Evolutionary conservation across 805 yeast species (phyloP), one percentile per base, ranked within the genome.

Genomic region (Lipomyces sp.): DNA sequence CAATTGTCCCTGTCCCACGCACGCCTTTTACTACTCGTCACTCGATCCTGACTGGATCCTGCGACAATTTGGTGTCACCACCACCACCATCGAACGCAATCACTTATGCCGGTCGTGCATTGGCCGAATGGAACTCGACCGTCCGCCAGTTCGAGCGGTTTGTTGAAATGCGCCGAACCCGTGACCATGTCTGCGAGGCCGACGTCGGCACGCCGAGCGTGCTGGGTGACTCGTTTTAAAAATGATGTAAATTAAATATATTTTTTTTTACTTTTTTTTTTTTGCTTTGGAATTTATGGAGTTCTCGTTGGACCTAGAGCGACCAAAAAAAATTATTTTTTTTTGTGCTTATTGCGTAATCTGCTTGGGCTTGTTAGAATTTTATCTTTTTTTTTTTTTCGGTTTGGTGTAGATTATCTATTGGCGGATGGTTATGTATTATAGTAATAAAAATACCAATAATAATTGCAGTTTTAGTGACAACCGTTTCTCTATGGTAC

Each of bases 81-180:
- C 24, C 24, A 29, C 11, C 54, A 13, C 8, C 7, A 35, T 24
- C 24, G 24, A 34, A 24, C 32, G 54, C 18, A 8, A 8, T 57
- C 80, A 78, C 76, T 66, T 80, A 80, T 64, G 75, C 78, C 18
- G 80, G 80, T 10, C 72, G 79, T 34, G 74, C 82, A 24, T 66
- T 80, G 32, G 72, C 77, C 39, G 83, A 80, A 62, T 80, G 82
- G 82, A 75, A 74, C 57, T 63, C 69, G 2, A 71, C 73, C 8
- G 80, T 79, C 53, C 55, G 65, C 6, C 75, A 76, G 61, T 80
- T 76, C 62, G 82, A 80, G 69, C 74, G 77, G 54, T 80, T 74
- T 68, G 78, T 77, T 15, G 65, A 73, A 13, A 66, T 66, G 57
- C 66, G 77, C 24, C 71, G 69, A 62, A 60, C 60, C 53, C 62